Evolutionary conservation across 2,329 filamentous ascomycete genomes (phyloP).

Genomic region (Pseudogymnoascus sp.): DNA sequence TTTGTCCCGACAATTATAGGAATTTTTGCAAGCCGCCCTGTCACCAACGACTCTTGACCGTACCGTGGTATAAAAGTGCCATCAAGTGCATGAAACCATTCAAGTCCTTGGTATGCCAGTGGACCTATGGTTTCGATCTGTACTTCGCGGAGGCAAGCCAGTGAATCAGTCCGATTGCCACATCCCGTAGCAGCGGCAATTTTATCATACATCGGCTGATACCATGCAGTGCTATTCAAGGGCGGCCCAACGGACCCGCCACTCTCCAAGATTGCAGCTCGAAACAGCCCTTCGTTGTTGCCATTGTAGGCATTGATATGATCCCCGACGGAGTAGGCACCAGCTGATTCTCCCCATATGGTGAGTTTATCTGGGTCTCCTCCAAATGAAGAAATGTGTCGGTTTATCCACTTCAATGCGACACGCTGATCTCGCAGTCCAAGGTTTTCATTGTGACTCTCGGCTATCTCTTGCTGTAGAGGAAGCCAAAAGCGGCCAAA

Average conservation of each 20-base stretch:
- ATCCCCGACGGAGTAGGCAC: conserved; percentile 38
- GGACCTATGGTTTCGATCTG: conserved; percentile 13
- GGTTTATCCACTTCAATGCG: conserved; percentile 49
- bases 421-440: conserved; percentile 53
- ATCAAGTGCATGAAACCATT: conserved; percentile 30
- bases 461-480: conserved; percentile 44
- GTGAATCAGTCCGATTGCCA: conserved; percentile 15
- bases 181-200: conserved; percentile 26
- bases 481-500: conserved; percentile 58
- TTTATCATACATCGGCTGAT: conserved; percentile 28
- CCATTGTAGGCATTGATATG: conserved; percentile 49
- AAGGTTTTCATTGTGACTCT: conserved; percentile 49
- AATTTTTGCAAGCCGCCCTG: conserved; percentile 29
- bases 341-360: conserved; percentile 38
- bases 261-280: conserved; percentile 44
- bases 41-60: not conserved
- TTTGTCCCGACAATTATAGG: conserved; percentile 37
- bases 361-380: conserved; percentile 36
- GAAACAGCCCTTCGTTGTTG: conserved; percentile 46
- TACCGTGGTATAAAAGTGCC: conserved; percentile 17
- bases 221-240: conserved; percentile 26
- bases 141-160: conserved; percentile 24
- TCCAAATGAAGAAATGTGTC: conserved; percentile 42
- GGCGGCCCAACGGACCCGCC: conserved; percentile 29
- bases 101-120: conserved; percentile 29